Evolutionary conservation across 1,139 yeast genomes (phyloP).

Genomic region (Wickerhamomyces sp.): DNA sequence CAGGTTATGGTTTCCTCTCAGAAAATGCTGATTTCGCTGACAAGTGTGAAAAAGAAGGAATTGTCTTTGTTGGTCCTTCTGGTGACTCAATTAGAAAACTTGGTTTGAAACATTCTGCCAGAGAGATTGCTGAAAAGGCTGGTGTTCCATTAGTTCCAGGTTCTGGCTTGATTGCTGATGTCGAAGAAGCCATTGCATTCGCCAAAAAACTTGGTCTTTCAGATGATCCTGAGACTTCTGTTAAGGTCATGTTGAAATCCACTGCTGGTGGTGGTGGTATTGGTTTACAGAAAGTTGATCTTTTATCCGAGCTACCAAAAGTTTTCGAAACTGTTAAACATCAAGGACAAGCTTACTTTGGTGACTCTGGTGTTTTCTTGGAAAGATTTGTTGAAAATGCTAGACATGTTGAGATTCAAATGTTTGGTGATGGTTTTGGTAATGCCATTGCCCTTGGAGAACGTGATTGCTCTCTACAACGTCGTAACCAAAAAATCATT

Average conservation of each 20-base stretch:
- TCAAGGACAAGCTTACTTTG: slow-evolving; percentile 89
- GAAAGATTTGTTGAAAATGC: slow-evolving; percentile 93
- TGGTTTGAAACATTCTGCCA: slow-evolving; percentile 93
- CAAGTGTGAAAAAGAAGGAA: slow-evolving; percentile 74
- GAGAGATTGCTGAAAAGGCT: slow-evolving; percentile 85
- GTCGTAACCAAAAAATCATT: slow-evolving; percentile 92
- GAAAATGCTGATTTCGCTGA: slow-evolving; percentile 97
- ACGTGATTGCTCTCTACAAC: slow-evolving; percentile 94
- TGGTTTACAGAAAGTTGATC: slow-evolving; percentile 89
- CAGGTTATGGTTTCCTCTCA: slow-evolving; percentile 95
- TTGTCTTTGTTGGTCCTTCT: slow-evolving; percentile 91
- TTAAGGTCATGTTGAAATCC: slow-evolving; percentile 79
- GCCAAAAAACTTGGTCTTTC: slow-evolving; percentile 57
- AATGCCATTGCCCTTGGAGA: slow-evolving; percentile 91
- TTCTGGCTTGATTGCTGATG: slow-evolving; percentile 67
- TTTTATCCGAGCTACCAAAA: slow-evolving; percentile 69
- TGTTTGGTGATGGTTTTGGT: slow-evolving; percentile 94
- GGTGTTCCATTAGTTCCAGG: slow-evolving; percentile 96
- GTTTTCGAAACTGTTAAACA: slow-evolving; percentile 89
- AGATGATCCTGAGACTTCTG: slow-evolving; percentile 57
- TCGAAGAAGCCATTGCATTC: slow-evolving; percentile 68
- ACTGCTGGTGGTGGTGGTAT: slow-evolving; percentile 99
- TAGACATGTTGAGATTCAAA: slow-evolving; percentile 94
- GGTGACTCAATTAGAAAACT: slow-evolving; percentile 87
- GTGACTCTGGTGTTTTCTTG: slow-evolving; percentile 90